phyloP scores from a whole-genome alignment of 108 stramenopile species.

The Pseudonitzschia pungens region DNA sequence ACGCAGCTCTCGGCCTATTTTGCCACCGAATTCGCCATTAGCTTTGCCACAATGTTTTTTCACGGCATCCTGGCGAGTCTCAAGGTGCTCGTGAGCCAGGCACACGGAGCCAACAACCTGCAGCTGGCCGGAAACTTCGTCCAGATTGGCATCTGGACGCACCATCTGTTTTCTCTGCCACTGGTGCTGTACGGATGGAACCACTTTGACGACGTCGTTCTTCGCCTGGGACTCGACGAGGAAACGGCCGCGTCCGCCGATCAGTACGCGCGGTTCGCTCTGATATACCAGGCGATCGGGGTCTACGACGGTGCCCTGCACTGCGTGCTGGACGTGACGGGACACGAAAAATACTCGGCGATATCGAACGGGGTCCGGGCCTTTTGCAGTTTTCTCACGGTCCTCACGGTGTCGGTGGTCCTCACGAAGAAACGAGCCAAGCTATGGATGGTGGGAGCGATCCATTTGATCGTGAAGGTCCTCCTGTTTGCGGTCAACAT shows the following conservation, averaged over 20 bases:
- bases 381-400: not conserved
- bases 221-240: slow-evolving; percentile 4
- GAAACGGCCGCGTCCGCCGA: slow-evolving; percentile 7
- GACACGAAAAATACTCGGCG: slow-evolving; percentile 10
- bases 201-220: slow-evolving; percentile 5
- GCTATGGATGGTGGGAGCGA: slow-evolving; percentile 12
- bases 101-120: slow-evolving; percentile 4
- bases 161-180: slow-evolving; percentile 11
- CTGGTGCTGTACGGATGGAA: slow-evolving; percentile 13
- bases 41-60: slow-evolving; percentile 19
- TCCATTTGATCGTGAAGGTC: not conserved
- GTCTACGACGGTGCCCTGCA: slow-evolving; percentile 8
- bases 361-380: slow-evolving; percentile 10
- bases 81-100: slow-evolving; percentile 12
- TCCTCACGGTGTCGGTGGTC: not conserved
- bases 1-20: slow-evolving; percentile 6
- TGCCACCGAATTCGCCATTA: slow-evolving; percentile 15
- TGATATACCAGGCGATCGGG: slow-evolving; percentile 7
- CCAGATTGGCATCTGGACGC: slow-evolving; percentile 6
- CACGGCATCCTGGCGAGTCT: slow-evolving; percentile 17
- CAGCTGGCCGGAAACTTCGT: slow-evolving; percentile 5
- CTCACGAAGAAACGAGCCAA: not conserved
- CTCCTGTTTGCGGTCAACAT: not conserved
- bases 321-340: slow-evolving; percentile 9
- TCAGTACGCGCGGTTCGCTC: slow-evolving; percentile 4